Evolutionary conservation across 1,284 basidiomycete species (phyloP), one percentile per base, ranked within the genome.

Genomic region (Marasmius tenuissimus): DNA sequence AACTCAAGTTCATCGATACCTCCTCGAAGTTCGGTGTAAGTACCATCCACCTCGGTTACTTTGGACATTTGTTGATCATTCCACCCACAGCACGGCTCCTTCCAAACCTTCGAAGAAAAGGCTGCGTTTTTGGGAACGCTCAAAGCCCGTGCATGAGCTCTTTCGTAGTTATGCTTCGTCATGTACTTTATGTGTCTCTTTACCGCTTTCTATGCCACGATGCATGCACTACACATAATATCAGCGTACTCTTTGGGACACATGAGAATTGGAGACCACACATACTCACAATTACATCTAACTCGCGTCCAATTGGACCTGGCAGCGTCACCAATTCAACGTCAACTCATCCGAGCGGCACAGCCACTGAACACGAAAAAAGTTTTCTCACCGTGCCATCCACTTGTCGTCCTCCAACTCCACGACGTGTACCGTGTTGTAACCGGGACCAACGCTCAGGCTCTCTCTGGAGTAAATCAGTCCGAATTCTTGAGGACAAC

Each of bases 1-100:
- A 92, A 68, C 93, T 99, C 87, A 99, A 98, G 82, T 97, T 97
- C 84, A 97, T 98, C 87, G 94, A 97, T 76, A 98, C 96, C 56
- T 93, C 93, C 52, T 96, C 94, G 79, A 98, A 97, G 81, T 94
- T 94, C 78, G 92, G 93, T 68, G 88, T 91, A 85, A 69, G 87
- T 84, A 18, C 14, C 55, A 18, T 55, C 59, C 52, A 1, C 18
- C 53, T 50, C 16, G 11, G 10, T 18, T 48, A 18, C 18, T 48
- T 27, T 38, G 40, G n/a, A n/a, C 39, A 14, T n/a, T 22, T 61
- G 58, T 61, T 68, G 57, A 68, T 57, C 4, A 50, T 49, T 50
- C 61, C 60, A 57, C 60, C 58, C 72, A n/a, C 14, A 94, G 88
- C 94, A 96, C 74, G 94, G 94, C 71, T 88, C 91, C 54, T 96